Percentiles rank a stretch among this genome's conserved stretches.
Evolutionary conservation across 1,139 yeast genomes (phyloP).

Genomic region (Diutina neorugosa): DNA sequence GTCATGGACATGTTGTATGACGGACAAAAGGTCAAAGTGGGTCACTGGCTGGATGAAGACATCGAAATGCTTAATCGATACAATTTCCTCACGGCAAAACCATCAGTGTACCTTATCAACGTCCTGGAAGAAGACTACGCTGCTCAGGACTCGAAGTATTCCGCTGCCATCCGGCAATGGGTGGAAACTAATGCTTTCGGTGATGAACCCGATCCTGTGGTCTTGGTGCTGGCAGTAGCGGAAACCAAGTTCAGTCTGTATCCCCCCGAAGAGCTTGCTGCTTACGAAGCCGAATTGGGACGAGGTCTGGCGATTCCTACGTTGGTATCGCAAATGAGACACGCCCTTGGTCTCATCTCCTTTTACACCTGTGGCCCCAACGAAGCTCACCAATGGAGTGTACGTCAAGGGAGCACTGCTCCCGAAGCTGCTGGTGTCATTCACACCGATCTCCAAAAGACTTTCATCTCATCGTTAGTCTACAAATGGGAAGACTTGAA

Average conservation of each 20-base stretch:
- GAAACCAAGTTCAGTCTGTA: constrained; percentile 24
- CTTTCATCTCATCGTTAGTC: constrained; percentile 10
- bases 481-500: constrained; percentile 50
- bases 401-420: constrained; percentile 10
- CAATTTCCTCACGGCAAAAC: constrained; percentile 60
- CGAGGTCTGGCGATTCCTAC: constrained; percentile 27
- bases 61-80: constrained; percentile 44
- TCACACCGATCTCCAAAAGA: constrained; percentile 10
- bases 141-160: constrained; percentile 31
- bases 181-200: constrained; percentile 39
- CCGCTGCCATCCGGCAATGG: constrained; percentile 37
- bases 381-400: constrained; percentile 11
- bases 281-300: constrained; percentile 12
- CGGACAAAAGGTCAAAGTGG: constrained; percentile 38
- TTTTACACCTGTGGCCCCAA: constrained; percentile 11
- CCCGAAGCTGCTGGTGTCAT: constrained; percentile 11
- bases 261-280: constrained; percentile 6
- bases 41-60: constrained; percentile 40
- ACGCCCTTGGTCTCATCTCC: constrained; percentile 47
- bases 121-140: constrained; percentile 46
- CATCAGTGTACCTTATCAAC: constrained; percentile 50
- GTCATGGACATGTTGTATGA: constrained; percentile 37
- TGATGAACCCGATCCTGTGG: constrained; percentile 25
- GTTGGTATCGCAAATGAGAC: constrained; percentile 53
- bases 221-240: constrained; percentile 48